These are phyloP conservation scores for Sapria himalayana DNA, from an alignment of 345 rosid species.

Conservation along the genomic window DNA sequence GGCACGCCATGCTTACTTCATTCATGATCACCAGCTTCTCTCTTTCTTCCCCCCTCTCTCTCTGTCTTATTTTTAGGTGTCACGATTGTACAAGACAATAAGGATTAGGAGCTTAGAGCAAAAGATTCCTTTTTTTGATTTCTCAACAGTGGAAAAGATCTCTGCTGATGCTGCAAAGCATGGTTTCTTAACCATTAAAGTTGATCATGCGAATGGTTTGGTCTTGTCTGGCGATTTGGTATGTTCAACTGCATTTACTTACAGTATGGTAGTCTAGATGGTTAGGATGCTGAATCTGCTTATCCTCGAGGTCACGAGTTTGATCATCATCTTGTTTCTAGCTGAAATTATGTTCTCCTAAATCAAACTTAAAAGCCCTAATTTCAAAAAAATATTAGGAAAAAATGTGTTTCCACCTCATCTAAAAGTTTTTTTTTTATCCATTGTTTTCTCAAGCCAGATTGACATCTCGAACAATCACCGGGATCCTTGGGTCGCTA, in stretches of 20 bases:
- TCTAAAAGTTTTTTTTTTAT: too few species aligned
- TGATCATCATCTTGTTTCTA: not conserved
- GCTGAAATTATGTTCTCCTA: not conserved
- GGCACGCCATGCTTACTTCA: not conserved
- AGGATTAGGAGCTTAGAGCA: constrained; percentile 53
- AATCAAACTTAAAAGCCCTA: too few species aligned
- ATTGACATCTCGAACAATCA: too few species aligned
- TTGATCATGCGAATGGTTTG: constrained; percentile 67
- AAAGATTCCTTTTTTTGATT: constrained; percentile 76
- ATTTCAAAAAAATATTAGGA: too few species aligned
- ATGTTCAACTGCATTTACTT: too few species aligned
- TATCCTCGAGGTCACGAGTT: too few species aligned
- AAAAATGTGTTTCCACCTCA: too few species aligned
- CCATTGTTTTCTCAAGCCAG: too few species aligned
- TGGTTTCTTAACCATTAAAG: constrained; percentile 61
- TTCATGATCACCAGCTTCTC: not conserved
- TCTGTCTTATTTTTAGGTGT: constrained; percentile 35
- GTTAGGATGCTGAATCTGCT: not conserved
- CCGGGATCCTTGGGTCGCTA: too few species aligned
- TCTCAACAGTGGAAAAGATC: constrained; percentile 70
- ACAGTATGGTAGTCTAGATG: not conserved
- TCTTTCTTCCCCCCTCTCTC: not conserved
- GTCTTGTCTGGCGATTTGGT: constrained; percentile 53
- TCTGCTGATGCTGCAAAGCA: constrained; percentile 85
- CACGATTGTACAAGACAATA: constrained; percentile 70